Evolutionary conservation across 176 grass and related monocot genomes (phyloP), one percentile per base, ranked within the genome.

Genomic region (Avena sativa): DNA sequence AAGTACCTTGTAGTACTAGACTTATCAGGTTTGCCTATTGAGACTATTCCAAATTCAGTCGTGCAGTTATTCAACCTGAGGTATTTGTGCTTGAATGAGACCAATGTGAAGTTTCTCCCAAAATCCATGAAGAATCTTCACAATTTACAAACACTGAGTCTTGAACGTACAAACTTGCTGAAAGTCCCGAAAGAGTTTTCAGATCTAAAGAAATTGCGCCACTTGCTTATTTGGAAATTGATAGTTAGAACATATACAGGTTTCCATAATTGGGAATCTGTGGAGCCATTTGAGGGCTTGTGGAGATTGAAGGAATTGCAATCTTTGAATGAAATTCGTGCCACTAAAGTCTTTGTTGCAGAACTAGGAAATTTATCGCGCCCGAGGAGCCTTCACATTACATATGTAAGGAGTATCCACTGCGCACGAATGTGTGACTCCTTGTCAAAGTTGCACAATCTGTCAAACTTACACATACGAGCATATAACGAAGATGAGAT

Each of bases 11-110:
- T 62, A 10, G 87, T 93, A 7, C 44, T 92, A 11, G 90, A 92
- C 28, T 89, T 92, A 53, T 82, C 83, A 4, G 47, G 23, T 4
- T 76, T 61, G 48, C 83, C 73, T 19, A 80, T 89, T 2, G 69
- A 89, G 73, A 58, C 5, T 14, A 50, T 97, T 15, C 86, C 83
- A 0, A 2, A 72, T 82, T 70, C 53, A 47, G 21, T 97, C 52
- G 87, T 83, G 0, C n/a, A 90, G 20, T 79, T 91, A 32, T 93
- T 91, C 40, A 96, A 91, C 82, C 87, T 93, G 8, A 80, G 14
- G 23, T 82, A 71, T 70, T 74, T 96, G 25, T 84, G 87, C 34
- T 56, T 96, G 6, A 15, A 92, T 4, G 28, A 81, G 1, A 88
- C 94, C 2, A 84, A 79, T 9, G 85, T 96, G 60, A 88, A 88